phyloP scores from a whole-genome alignment of 2,329 filamentous ascomycete genomes.

The Epichloe gansuensis region DNA sequence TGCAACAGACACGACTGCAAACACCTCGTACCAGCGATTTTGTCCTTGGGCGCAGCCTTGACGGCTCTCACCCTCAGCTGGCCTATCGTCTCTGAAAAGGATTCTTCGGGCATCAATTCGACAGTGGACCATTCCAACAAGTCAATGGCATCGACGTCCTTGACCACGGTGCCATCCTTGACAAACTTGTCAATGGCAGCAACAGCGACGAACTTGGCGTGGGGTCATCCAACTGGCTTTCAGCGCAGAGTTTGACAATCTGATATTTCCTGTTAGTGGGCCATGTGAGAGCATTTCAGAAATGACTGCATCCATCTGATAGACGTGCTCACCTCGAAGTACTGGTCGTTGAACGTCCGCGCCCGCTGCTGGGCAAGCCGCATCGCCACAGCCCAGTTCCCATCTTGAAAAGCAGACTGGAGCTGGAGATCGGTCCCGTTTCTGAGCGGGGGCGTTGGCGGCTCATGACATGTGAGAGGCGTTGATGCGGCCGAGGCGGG shows the following conservation, averaged over 20 bases:
- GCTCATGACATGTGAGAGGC: conserved; percentile 18
- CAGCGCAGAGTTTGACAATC: conserved; percentile 37
- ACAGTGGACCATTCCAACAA: conserved; percentile 43
- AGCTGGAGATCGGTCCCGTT: conserved; percentile 42
- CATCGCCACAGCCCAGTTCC: conserved; percentile 39
- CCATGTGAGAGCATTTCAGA: too few relatives aligned
- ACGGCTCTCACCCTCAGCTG: conserved; percentile 36
- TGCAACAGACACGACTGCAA: conserved; percentile 41
- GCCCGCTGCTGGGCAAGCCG: conserved; percentile 41
- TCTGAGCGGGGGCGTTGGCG: conserved; percentile 28
- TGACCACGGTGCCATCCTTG: conserved; percentile 32
- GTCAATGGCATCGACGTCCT: conserved; percentile 39
- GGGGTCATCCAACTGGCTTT: conserved; percentile 38
- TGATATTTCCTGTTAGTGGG: conserved; percentile 12
- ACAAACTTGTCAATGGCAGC: conserved; percentile 33
- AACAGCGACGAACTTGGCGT: conserved; percentile 31
- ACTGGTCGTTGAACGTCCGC: conserved; percentile 38
- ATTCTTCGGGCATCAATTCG: conserved; percentile 24
- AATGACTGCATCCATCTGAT: background rate
- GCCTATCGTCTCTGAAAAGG: conserved; percentile 37
- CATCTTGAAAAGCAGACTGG: conserved; percentile 41
- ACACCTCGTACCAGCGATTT: conserved; percentile 28
- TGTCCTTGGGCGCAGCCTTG: conserved; percentile 40
- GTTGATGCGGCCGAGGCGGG: background rate
- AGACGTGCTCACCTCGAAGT: conserved; percentile 35